Evolutionary conservation across 2,329 filamentous ascomycete species (phyloP).

Genomic region (Aspergillus sergii): DNA sequence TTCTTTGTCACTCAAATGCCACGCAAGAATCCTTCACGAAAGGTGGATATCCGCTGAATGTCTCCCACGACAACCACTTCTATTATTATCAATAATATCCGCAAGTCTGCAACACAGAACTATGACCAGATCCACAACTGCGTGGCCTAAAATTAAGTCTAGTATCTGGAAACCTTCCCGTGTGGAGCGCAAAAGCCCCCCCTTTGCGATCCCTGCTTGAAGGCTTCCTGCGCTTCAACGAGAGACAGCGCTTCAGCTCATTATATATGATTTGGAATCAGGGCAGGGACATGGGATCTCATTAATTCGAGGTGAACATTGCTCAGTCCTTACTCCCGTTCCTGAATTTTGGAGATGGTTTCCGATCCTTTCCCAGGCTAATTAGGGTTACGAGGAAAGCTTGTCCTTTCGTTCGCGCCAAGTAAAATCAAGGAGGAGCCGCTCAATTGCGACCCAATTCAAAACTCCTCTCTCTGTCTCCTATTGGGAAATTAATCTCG

Average conservation of each 20-base stretch:
- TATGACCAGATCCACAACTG: conserved; percentile 25
- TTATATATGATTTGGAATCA: not conserved
- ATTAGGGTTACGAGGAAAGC: not conserved
- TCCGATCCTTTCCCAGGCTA: not conserved
- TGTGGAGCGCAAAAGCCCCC: conserved; percentile 16
- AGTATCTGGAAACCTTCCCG: conserved; percentile 14
- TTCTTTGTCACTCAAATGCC: not conserved
- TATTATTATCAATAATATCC: conserved; percentile 16
- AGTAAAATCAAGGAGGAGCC: conserved; percentile 7
- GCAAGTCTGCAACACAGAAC: conserved; percentile 2
- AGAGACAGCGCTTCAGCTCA: not conserved
- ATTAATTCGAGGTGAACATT: not conserved
- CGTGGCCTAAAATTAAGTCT: conserved; percentile 26
- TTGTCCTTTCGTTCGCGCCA: conserved; percentile 12
- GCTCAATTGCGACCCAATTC: not conserved
- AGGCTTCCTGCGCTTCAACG: not conserved
- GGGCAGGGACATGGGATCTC: not conserved
- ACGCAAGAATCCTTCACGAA: conserved; percentile 4
- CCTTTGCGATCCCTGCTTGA: conserved; percentile 26
- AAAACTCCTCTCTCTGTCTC: conserved; percentile 16
- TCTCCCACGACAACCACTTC: conserved; percentile 2
- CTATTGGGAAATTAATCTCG: conserved; percentile 9
- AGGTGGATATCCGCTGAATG: not conserved
- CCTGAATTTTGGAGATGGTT: not conserved
- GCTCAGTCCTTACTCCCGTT: not conserved